Evolutionary conservation across 2,329 filamentous ascomycete species (phyloP).

Genomic region (Fusarium sororula): DNA sequence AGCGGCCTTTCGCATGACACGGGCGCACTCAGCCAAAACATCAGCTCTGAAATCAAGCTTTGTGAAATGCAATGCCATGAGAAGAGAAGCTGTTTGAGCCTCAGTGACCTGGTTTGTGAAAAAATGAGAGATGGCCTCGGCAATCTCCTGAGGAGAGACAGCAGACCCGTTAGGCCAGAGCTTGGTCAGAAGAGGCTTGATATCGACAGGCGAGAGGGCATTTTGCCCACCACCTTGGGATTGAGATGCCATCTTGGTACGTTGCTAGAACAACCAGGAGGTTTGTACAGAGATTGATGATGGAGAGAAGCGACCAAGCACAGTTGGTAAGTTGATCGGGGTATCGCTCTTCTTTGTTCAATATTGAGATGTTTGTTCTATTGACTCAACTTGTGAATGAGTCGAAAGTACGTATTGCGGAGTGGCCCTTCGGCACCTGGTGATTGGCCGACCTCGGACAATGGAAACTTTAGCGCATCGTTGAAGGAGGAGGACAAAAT

Average conservation of each 20-base stretch:
- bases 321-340: neutral
- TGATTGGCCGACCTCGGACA: constrained; percentile 39
- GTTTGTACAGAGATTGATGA: neutral
- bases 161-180: constrained; percentile 69
- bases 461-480: constrained; percentile 16
- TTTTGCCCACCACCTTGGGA: constrained; percentile 39
- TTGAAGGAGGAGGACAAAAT: constrained; percentile 4
- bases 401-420: constrained; percentile 35
- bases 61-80: constrained; percentile 93
- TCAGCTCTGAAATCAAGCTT: constrained; percentile 84
- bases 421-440: constrained; percentile 5
- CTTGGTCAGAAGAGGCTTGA: constrained; percentile 77
- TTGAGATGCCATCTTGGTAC: constrained; percentile 45
- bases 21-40: constrained; percentile 85
- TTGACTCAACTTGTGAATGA: constrained; percentile 37
- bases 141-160: constrained; percentile 83
- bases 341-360: constrained; percentile 17
- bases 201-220: constrained; percentile 57
- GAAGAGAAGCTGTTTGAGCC: constrained; percentile 84
- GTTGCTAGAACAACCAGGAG: neutral
- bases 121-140: constrained; percentile 87
- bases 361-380: constrained; percentile 29
- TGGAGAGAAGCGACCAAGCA: neutral
- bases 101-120: constrained; percentile 91
- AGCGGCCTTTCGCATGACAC: constrained; percentile 84